Conservation (phyloP, 371 early-diverging fungal species). For the Phascolomyces articulosus region DNA sequence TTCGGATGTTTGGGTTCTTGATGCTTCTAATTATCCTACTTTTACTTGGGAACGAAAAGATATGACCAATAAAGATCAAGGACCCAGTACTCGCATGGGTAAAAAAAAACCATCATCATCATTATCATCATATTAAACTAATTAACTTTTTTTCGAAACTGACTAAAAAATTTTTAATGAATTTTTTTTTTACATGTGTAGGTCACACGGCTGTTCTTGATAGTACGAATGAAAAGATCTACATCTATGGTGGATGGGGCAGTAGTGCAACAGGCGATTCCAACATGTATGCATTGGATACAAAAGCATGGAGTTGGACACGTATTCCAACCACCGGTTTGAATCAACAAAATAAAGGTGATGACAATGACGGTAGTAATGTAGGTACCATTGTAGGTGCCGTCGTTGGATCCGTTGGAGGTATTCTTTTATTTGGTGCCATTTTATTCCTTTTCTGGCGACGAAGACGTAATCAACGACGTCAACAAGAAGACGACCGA, state of each 20-base stretch:
- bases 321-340: conserved; percentile 14
- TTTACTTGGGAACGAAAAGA: conserved; percentile 32
- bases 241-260: conserved; percentile 42
- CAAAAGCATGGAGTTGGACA: conserved; percentile 26
- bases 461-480: conserved; percentile 8
- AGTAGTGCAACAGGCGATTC: conserved; percentile 22
- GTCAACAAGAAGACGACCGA: conserved; percentile 10
- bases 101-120: background rate
- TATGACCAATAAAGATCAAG: conserved; percentile 27
- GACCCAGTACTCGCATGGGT: conserved; percentile 52
- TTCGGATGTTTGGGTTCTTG: conserved; percentile 48
- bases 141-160: background rate
- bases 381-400: conserved; percentile 27
- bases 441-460: conserved; percentile 15
- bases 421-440: conserved; percentile 7
- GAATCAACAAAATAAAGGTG: background rate
- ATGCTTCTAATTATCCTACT: conserved; percentile 40
- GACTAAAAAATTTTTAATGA: too few relatives aligned
- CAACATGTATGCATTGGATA: conserved; percentile 29
- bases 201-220: conserved; percentile 46
- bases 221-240: conserved; percentile 13
- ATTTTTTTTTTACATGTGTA: conserved; percentile 4
- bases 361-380: background rate
- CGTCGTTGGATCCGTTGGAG: conserved; percentile 25
- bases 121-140: background rate